Base-by-base conservation (phyloP, 441 rosid species). In the Pelargonium myrrhifolium region DNA sequence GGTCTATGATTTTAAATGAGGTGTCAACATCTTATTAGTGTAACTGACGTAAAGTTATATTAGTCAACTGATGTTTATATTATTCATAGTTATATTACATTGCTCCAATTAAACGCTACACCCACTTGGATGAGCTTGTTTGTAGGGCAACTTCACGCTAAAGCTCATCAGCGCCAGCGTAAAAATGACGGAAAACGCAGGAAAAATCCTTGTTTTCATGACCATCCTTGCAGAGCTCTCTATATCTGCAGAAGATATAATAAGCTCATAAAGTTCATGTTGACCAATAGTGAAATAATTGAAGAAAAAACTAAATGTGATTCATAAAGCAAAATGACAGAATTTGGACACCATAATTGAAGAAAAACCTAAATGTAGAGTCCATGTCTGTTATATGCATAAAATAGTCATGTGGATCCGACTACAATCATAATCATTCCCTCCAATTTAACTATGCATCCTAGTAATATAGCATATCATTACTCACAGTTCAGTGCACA, bases 191-290 rank as follows among this genome's bases (percentile, higher is more conserved):
- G 76, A 90, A 93, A 65, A 86, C 86, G 55, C 94, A 84, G 3
- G 97, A 90, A 76, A 90, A 93, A 78, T 93, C 98, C 85, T 89
- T 35, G 42, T 39, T 67, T 70, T 86, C 97, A 64, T 87, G 85
- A 20, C 93, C 98, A 15, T 79, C 75, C 60, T 87, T 63, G 56
- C 94, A 90, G 11, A 89, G 74, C 71, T 80, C 77, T 26, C 76
- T 70, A 72, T 85, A 90, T 80, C 98, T 93, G 86, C 84, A 74
- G 14, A 62, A 76, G 69, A n/a, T n/a, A 26, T 56, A 56, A 39
- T 55, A 37, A 65, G 17, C 21, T 68, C 65, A 72, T 65, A 70
- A 64, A 28, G n/a, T n/a, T n/a, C n/a, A n/a, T n/a, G n/a, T n/a
- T n/a, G 6, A 47, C 53, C n/a, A 47, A 47, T 14, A 14, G 53